Evolutionary conservation across 257 asterid species (phyloP).

Genomic region (Handroanthus guayacan): DNA sequence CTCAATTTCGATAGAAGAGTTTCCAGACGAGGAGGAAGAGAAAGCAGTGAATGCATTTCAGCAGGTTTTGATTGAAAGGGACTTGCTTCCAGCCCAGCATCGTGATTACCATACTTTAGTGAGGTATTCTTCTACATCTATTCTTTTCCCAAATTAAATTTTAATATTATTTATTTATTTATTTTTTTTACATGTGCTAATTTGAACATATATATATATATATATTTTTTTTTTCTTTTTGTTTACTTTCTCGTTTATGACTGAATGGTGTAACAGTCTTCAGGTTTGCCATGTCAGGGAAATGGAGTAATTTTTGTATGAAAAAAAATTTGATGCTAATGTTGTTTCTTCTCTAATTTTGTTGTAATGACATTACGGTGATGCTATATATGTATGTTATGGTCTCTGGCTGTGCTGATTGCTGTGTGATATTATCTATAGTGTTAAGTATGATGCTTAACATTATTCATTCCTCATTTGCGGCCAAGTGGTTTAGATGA

Average conservation of each 20-base stretch:
- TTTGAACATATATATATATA: too few relatives aligned
- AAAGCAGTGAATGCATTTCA: constrained; percentile 71
- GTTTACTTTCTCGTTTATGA: constrained; percentile 3
- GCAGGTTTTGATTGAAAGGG: constrained; percentile 68
- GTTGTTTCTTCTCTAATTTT: constrained; percentile 6
- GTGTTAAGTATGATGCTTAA: constrained; percentile 3
- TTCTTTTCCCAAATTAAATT: background rate
- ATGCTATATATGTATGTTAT: background rate
- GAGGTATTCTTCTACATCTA: constrained; percentile 58
- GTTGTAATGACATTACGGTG: background rate
- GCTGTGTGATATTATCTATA: constrained; percentile 11
- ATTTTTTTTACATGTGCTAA: constrained; percentile 7
- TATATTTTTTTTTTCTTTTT: too few relatives aligned
- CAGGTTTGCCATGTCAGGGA: constrained; percentile 14
- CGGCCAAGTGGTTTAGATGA: background rate
- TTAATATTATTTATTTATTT: background rate
- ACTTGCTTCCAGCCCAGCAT: constrained; percentile 76
- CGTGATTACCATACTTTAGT: constrained; percentile 88
- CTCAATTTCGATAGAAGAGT: constrained; percentile 73
- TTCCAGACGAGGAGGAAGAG: constrained; percentile 83
- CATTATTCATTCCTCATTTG: background rate
- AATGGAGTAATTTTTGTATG: constrained; percentile 14
- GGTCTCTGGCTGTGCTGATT: background rate
- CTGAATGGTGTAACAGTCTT: constrained; percentile 21
- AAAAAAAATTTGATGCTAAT: background rate